A percentile compares a stretch with the other conserved stretches of the same genome.
phyloP scores from a whole-genome alignment of 2,329 filamentous ascomycete species.

The Pseudogymnoascus sp. region DNA sequence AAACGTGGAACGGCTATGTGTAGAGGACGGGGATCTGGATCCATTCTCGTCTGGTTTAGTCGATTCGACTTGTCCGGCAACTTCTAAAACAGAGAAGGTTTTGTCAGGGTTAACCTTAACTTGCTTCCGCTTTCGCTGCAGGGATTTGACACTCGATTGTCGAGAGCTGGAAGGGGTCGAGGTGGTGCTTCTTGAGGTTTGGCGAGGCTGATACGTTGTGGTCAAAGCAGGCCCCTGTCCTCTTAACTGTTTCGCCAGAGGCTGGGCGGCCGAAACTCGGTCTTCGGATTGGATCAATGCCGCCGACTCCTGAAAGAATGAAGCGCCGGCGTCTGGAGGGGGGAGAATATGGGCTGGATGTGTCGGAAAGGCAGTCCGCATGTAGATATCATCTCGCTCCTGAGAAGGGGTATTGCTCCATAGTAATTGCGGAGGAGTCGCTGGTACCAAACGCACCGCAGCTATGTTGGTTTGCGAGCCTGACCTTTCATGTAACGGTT shows the following conservation, averaged over 20 bases:
- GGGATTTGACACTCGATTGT: constrained; percentile 3
- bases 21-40: not conserved
- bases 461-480: constrained; percentile 14
- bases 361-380: constrained; percentile 27
- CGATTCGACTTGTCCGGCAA: not conserved
- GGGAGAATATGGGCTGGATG: constrained; percentile 26
- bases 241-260: not conserved
- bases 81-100: constrained; percentile 13
- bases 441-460: constrained; percentile 12
- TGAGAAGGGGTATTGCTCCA: constrained; percentile 11
- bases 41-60: constrained; percentile 5
- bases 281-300: constrained; percentile 12
- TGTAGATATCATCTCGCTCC: constrained; percentile 24
- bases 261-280: constrained; percentile 4
- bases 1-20: constrained; percentile 12
- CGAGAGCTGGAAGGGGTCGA: constrained; percentile 9
- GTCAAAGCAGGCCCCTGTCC: not conserved
- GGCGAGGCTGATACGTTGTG: not conserved
- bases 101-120: constrained; percentile 14
- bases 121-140: constrained; percentile 11
- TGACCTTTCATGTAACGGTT: constrained; percentile 12
- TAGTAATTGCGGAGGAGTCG: constrained; percentile 2
- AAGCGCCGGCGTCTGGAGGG: constrained; percentile 21
- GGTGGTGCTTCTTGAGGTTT: not conserved
- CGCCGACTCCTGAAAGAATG: constrained; percentile 16